A percentile compares a stretch with the other conserved stretches of the same genome.
Conservation (phyloP, 306 rosid species). For the Sicyos baderoa region DNA sequence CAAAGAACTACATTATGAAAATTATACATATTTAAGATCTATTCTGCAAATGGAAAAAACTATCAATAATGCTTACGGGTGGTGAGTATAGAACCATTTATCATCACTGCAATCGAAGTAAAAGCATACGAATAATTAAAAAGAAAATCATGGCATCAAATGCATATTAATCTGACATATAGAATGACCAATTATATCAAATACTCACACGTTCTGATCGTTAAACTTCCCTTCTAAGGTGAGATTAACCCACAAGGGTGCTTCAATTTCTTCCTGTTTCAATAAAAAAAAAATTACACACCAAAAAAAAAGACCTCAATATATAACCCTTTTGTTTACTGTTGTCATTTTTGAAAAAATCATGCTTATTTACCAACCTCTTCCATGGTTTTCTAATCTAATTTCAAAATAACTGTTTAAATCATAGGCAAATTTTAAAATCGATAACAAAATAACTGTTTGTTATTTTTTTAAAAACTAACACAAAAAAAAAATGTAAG, state of each 20-base stretch:
- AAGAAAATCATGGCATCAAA: background rate
- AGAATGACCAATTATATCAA: conserved; percentile 11
- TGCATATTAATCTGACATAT: conserved; percentile 9
- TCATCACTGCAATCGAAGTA: conserved; percentile 39
- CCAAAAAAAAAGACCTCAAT: background rate
- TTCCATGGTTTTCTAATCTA: background rate
- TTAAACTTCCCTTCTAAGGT: conserved; percentile 35
- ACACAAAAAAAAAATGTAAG: background rate
- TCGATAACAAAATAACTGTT: too few species aligned
- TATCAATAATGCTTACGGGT: conserved; percentile 41
- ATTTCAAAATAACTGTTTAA: background rate
- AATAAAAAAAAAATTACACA: conserved; percentile 22
- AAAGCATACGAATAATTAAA: conserved; percentile 3
- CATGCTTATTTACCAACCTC: background rate
- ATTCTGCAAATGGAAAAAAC: background rate
- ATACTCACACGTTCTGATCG: conserved; percentile 40
- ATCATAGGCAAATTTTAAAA: background rate
- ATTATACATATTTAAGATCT: background rate
- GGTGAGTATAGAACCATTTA: conserved; percentile 59
- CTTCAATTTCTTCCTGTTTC: conserved; percentile 63
- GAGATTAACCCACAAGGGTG: conserved; percentile 85
- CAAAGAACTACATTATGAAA: background rate
- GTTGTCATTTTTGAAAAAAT: background rate
- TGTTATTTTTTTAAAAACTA: too few species aligned
- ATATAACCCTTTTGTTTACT: background rate